Base-by-base conservation (phyloP, 768 basidiomycete species). In the Serendipita sp. region DNA sequence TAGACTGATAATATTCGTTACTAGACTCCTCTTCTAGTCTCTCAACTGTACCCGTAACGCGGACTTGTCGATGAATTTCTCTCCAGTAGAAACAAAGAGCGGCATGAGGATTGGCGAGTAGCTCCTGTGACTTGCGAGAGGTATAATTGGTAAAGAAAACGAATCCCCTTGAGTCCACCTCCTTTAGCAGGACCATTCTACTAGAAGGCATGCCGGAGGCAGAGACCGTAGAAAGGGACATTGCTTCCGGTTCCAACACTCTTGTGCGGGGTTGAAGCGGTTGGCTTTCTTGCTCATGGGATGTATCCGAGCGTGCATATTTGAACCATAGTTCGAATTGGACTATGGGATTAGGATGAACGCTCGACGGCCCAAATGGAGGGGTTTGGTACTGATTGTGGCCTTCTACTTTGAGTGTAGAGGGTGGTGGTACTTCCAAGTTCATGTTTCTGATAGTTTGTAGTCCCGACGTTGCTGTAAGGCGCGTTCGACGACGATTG, bases 101-200 rank as follows among this genome's bases (percentile, higher is more conserved):
- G 3, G 88, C 92, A 72, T 85, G 77, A 0, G 90, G 89, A 71
- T 93, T 93, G 45, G 76, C 79, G 3, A 74, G 65, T 34, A 98
- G 80, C 73, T 98, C 96, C 46, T 75, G 72, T 2, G 91, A 92
- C 76, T 98, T 99, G 68, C 94, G 83, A 10, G 92, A 95, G 45
- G 84, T 82, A 77, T 98, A 98, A 76, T 99, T 99, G 37, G 95
- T 98, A 80, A 82, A 99, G 77, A 97, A 96, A 65, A 95, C 83
- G 77, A 98, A 97, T 62, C 96, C 96, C 64, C 78, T 83, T 35
- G 79, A 71, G 77, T 98, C 96, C 70, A 91, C 83, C 71, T 92
- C 83, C 75, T 94, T 96, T 71, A 98, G 83, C 66, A 97, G 84
- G 64, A 97, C 93, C 74, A 90, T 81, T 68, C 95, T 84, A 10